Percentiles rank a stretch among this genome's conserved stretches.
Conservation (phyloP, 371 early-diverging fungal species). For the Batkoa obscura region DNA sequence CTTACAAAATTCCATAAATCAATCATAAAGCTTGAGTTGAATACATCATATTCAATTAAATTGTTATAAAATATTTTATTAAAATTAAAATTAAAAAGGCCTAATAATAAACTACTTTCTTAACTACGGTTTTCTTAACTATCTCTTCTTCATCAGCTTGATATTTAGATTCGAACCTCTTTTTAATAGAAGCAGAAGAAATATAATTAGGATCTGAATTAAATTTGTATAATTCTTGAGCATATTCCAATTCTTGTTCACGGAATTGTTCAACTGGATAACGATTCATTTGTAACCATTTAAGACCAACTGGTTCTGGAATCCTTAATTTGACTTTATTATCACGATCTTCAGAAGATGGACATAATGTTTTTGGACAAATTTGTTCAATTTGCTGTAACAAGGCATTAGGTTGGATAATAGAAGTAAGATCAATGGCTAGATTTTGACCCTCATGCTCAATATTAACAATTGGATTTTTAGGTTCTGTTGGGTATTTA, state of each 20-base stretch:
- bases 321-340: background rate
- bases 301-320: background rate
- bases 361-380: background rate
- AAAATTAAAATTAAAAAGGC: no score
- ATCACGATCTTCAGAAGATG: background rate
- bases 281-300: background rate
- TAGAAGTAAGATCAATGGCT: background rate
- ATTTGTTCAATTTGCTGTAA: background rate
- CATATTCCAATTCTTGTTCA: background rate
- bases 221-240: background rate
- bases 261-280: background rate
- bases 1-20: no score
- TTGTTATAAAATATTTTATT: no score
- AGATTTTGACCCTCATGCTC: background rate
- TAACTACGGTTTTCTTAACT: no score
- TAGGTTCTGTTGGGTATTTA: background rate
- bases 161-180: background rate
- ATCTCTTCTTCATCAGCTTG: no score
- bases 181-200: background rate
- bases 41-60: no score
- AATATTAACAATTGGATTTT: background rate
- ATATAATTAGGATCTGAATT: background rate
- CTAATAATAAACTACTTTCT: no score
- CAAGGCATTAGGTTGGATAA: background rate
- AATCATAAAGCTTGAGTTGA: no score